A percentile compares a stretch with the other conserved stretches of the same genome.
These are phyloP conservation scores for Cupressus sempervirens DNA, from an alignment of 75 land plant genomes.

Conservation along the genomic window DNA sequence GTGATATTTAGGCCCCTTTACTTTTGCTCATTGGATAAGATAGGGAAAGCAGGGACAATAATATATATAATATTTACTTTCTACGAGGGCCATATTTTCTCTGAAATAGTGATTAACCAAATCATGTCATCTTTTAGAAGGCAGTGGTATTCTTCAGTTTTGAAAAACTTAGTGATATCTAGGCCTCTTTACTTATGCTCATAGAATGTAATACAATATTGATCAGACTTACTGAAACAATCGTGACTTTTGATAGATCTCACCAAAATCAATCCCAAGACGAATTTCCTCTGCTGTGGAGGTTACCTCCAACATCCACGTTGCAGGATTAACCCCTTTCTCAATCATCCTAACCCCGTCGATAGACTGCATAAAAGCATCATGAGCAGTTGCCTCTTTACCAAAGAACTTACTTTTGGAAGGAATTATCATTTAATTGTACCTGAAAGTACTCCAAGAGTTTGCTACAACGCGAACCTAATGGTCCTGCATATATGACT, in stretches of 20 bases:
- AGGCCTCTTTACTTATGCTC: too few relatives aligned
- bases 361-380: conserved; percentile 34
- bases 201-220: neutral
- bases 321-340: conserved; percentile 74
- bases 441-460: conserved; percentile 91
- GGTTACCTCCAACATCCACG: conserved; percentile 92
- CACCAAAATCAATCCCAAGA: conserved; percentile 68
- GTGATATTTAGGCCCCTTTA: neutral
- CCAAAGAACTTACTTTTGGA: neutral
- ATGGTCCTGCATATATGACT: conserved; percentile 80
- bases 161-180: neutral
- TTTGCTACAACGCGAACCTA: conserved; percentile 63
- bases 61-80: too few relatives aligned
- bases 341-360: conserved; percentile 62
- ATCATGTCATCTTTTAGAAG: neutral
- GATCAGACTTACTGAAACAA: conserved; percentile 38
- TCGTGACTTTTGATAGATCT: conserved; percentile 39
- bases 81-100: conserved; percentile 39
- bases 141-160: neutral
- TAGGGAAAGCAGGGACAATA: too few relatives aligned
- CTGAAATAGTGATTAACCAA: conserved; percentile 16
- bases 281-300: conserved; percentile 43
- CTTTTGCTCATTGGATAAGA: neutral
- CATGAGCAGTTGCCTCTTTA: neutral
- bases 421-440: neutral